These are phyloP conservation scores for Mucor circinelloides DNA, from an alignment of 371 early-diverging fungal genomes.

Conservation along the genomic window DNA sequence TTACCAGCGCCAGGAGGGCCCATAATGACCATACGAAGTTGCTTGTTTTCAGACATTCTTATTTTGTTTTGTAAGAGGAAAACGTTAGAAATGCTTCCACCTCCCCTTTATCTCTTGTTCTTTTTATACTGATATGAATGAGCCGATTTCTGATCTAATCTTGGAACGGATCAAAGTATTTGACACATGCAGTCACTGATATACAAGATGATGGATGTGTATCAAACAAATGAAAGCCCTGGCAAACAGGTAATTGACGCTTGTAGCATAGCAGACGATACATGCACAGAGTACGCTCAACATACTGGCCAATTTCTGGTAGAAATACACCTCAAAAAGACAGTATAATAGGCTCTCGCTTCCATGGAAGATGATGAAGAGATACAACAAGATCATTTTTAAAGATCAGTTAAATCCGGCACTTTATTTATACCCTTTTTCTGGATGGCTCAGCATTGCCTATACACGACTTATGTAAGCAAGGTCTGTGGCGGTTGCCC, in stretches of 20 bases:
- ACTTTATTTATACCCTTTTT: neutral
- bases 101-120: no score
- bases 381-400: neutral
- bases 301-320: neutral
- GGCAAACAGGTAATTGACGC: neutral
- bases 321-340: neutral
- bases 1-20: conserved; percentile 99
- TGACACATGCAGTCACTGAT: neutral
- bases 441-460: no score
- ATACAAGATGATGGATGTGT: neutral
- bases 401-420: neutral
- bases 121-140: neutral
- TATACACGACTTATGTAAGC: no score
- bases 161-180: neutral
- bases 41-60: conserved; percentile 39
- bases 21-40: conserved; percentile 92
- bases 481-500: no score
- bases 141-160: neutral
- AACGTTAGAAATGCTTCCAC: no score
- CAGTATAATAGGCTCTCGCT: neutral
- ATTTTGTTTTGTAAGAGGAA: no score
- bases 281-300: neutral
- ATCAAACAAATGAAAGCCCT: neutral
- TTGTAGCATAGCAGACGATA: neutral
- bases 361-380: neutral